Base-by-base conservation (phyloP, 2,329 filamentous ascomycete species). In the Aspergillus luchuensis region DNA sequence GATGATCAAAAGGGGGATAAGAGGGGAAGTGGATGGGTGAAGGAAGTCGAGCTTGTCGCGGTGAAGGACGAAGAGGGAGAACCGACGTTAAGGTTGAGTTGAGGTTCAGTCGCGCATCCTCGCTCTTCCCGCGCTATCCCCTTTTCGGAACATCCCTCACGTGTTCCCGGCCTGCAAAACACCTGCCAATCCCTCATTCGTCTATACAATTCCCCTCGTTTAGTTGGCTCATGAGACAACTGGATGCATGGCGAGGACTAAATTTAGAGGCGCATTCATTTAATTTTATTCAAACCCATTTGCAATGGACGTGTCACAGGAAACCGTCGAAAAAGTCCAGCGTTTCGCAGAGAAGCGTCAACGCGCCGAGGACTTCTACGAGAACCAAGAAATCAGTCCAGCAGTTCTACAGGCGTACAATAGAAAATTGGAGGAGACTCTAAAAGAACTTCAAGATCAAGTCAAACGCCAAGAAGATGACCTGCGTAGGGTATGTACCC, bases 361-460 rank as follows among this genome's bases (percentile, higher is more conserved):
- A 52, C 70, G 71, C 43, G 69, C 71, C 21, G 75, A 79, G 62
- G 65, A 68, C n/a, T 68, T 74, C 57, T 71, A 73, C 50, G 63
- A 63, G 13, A 58, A 69, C 33, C 68, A 75, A 21, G 69, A 67
- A 52, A 63, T 73, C 8, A 72, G 66, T 49, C 56, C 67, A 28
- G 67, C 70, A 17, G 66, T 69, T 52, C 61, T 76, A 33, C 71
- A 74, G 57, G 66, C 67, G 15, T 78, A 78, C 63, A 71, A 74
- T 21, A 68, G 64, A 45, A 72, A 68, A 28, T 78, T 94, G 48
- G 85, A 91, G 59, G 83, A 85, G 57, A 91, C 90, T 2, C 70
- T 93, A 48, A 83, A 82, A 63, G 87, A 89, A 70, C 84, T 94
- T 1, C 86, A 90, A 71, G 75, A 76, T 57, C 80, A 78, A 69